Evolutionary conservation across 1,139 yeast species (phyloP), one percentile per base, ranked within the genome.

Genomic region (Saccharomyces hybrid): DNA sequence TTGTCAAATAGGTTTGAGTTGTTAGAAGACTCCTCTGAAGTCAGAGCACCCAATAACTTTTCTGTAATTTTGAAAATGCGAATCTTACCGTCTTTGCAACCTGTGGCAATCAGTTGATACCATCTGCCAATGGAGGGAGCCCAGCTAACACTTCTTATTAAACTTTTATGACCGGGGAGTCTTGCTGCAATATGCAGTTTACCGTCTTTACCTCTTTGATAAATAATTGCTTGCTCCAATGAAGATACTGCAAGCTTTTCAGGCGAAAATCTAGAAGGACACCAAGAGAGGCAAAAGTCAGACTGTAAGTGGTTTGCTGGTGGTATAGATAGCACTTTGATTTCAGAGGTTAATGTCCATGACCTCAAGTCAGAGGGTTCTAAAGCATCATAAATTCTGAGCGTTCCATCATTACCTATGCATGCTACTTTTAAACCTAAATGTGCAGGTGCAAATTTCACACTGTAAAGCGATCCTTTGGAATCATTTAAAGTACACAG

Each of bases 101-200:
- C 99, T 0, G 98, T 91, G 0, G 99, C 99, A 49, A 93, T 78
- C 51, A 90, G 73, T 64, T 93, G 96, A 68, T 83, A 88, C 57
- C 85, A 83, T 60, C 96, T 76, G 1, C 98, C 99, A 86, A 91
- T 88, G 0, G 95, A 84, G 5, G 98, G 97, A 0, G 98, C 99
- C 99, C 99, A 93, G 49, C 95, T 80, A 6, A 93, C 90, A 44
- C 93, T 88, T 61, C 98, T 76, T 48, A 93, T 89, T 51, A 93
- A 77, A 1, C 96, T 96, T 56, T 82, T 79, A 68, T 91, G 98
- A 51, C 89, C 96, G 1, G 91, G 87, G 44, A 77, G 70, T 49
- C 71, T 68, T 1, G 73, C 73, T 2, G 69, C 76, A 51, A 76
- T 75, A 8, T 77, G 78, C 31, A 79, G 75, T 57, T 77, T 77